Evolutionary conservation across 257 asterid species (phyloP), one percentile per base, ranked within the genome.

Genomic region (Gentiana straminea): DNA sequence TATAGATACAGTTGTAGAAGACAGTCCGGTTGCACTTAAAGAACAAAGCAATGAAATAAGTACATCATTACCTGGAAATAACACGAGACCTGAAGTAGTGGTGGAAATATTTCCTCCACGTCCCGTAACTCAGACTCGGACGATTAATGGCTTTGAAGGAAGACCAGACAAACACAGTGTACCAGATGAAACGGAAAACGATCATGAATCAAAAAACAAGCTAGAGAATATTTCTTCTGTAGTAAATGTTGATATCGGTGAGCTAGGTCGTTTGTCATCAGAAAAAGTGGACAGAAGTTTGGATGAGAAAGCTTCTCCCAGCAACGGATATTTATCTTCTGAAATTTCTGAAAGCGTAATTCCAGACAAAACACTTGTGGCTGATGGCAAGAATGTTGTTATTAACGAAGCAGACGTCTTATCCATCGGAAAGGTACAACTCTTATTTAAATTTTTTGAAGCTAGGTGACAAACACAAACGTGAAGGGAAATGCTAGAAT

Each of bases 61-160:
- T 49, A 61, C 52, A 66, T 64, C 69, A 64, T 15, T 57, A 36
- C 68, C 49, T 44, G 59, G 33, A 8, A 49, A 57, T 34, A 55
- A 12, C 34, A 35, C 24, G 12, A 57, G 38, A 35, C 33, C 66
- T 13, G 82, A 73, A 59, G 67, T 77, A 53, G 67, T 68, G 11
- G 94, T 86, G 68, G 97, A 89, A 77, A 82, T 68, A 55, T 89
- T 89, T 75, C 95, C 95, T 3, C 46, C 75, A 37, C 70, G 77
- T 64, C 84, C 94, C 12, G 64, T 84, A 52, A 64, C 78, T 35
- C 68, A 44, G 67, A 64, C 78, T 35, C 68, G 39, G 67, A 60
- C 64, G 49, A 57, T 68, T 58, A 51, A 65, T 52, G 65, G 46
- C 54, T 54, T 63, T 61, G 80, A 63, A 61, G 81, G 55, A 62